Conservation (phyloP, 2,329 filamentous ascomycete genomes). For the Aquanectria penicillioides region DNA sequence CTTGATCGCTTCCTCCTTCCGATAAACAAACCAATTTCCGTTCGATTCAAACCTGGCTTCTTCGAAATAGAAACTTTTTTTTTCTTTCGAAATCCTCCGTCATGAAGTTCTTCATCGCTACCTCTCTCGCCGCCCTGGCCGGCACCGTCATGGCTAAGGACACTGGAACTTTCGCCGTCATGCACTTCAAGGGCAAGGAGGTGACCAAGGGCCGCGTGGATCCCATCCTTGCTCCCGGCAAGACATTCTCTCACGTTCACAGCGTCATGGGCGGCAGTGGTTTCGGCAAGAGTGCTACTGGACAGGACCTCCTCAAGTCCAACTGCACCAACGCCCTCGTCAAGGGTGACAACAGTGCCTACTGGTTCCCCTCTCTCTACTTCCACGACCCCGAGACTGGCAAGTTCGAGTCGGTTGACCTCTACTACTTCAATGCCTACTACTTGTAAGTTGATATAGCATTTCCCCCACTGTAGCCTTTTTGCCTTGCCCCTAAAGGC, state of each 20-base stretch:
- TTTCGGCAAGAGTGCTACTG: conserved; percentile 71
- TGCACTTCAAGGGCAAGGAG: conserved; percentile 74
- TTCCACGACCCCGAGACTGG: conserved; percentile 72
- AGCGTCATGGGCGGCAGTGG: conserved; percentile 76
- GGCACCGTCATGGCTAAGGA: conserved; percentile 53
- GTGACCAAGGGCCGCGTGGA: conserved; percentile 72
- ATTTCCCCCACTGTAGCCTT: neutral
- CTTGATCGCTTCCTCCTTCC: conserved; percentile 15
- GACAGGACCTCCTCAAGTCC: conserved; percentile 66
- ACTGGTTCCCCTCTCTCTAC: conserved; percentile 80
- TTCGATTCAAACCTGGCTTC: conserved; percentile 19
- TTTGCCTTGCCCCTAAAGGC: too few relatives aligned
- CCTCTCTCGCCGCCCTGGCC: conserved; percentile 51
- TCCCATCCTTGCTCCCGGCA: conserved; percentile 73
- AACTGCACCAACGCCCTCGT: conserved; percentile 77
- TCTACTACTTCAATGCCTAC: conserved; percentile 81
- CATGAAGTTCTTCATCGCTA: conserved; percentile 49
- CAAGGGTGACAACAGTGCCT: conserved; percentile 76
- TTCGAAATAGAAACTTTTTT: neutral
- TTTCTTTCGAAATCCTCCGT: conserved; percentile 11
- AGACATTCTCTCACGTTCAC: conserved; percentile 71
- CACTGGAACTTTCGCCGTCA: conserved; percentile 71
- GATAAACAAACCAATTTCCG: conserved; percentile 9
- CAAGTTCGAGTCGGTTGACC: conserved; percentile 71
- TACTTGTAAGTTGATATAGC: conserved; percentile 68